Conservation (phyloP, 805 yeast genomes). For the Zygosaccharomyces bailii region DNA sequence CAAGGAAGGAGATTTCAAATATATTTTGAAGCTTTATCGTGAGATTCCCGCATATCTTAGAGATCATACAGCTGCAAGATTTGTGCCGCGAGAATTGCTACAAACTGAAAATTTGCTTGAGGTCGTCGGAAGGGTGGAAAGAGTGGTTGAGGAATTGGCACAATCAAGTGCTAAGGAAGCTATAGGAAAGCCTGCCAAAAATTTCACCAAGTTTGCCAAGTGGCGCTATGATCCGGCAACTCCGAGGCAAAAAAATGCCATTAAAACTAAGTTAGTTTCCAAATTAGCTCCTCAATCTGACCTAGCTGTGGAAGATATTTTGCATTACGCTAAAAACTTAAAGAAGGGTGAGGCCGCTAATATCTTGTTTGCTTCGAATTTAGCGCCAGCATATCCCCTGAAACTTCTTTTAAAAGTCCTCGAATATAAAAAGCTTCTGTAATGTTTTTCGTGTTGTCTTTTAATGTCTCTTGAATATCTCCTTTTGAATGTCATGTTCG, state of each 20-base stretch:
- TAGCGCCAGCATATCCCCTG: slow-evolving; percentile 33
- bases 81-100: slow-evolving; percentile 15
- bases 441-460: not conserved
- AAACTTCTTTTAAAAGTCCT: slow-evolving; percentile 21
- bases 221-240: slow-evolving; percentile 37
- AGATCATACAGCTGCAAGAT: slow-evolving; percentile 15
- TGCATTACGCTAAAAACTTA: slow-evolving; percentile 12
- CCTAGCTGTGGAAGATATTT: slow-evolving; percentile 9
- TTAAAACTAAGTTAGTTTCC: slow-evolving; percentile 15
- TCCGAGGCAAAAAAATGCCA: slow-evolving; percentile 24
- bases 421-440: slow-evolving; percentile 13
- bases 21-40: slow-evolving; percentile 20
- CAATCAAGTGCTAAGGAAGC: slow-evolving; percentile 8
- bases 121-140: slow-evolving; percentile 25
- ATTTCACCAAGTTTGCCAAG: slow-evolving; percentile 29
- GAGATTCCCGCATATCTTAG: slow-evolving; percentile 22
- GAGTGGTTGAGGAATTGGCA: slow-evolving; percentile 21
- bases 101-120: slow-evolving; percentile 13
- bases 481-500: not conserved
- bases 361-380: slow-evolving; percentile 26
- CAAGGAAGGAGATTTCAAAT: slow-evolving; percentile 15
- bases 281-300: slow-evolving; percentile 11
- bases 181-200: slow-evolving; percentile 4
- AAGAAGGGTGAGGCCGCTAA: slow-evolving; percentile 32
- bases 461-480: not conserved